These are phyloP conservation scores for Solanum hybrid DNA, from an alignment of 305 asterid genomes.

Conservation along the genomic window DNA sequence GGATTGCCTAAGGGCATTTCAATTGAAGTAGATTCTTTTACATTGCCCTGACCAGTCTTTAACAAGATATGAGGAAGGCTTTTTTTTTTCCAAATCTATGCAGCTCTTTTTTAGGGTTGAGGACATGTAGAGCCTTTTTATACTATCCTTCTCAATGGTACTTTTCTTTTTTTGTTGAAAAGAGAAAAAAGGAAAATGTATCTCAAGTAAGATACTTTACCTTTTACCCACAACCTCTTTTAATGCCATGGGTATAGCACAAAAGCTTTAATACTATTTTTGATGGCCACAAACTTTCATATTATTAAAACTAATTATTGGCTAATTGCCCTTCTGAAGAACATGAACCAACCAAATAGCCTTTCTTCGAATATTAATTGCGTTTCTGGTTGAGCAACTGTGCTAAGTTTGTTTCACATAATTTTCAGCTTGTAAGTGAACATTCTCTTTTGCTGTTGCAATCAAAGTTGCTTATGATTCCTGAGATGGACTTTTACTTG, in stretches of 20 bases:
- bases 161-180: background rate
- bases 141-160: background rate
- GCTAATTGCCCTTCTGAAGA: background rate
- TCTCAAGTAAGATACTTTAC: background rate
- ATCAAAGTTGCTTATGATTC: background rate
- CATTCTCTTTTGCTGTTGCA: background rate
- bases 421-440: background rate
- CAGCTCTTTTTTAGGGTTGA: background rate
- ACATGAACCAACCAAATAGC: background rate
- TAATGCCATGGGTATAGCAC: background rate
- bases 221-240: background rate
- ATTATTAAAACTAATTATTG: background rate
- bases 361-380: background rate
- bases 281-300: background rate
- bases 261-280: background rate
- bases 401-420: background rate
- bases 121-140: background rate
- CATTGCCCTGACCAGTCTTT: background rate
- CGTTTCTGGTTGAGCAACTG: background rate
- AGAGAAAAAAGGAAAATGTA: background rate
- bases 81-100: background rate
- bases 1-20: background rate
- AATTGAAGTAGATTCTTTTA: background rate
- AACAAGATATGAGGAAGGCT: background rate
- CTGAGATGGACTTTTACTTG: background rate